Base-by-base conservation (phyloP, 305 asterid species). In the Rubia tinctorum region DNA sequence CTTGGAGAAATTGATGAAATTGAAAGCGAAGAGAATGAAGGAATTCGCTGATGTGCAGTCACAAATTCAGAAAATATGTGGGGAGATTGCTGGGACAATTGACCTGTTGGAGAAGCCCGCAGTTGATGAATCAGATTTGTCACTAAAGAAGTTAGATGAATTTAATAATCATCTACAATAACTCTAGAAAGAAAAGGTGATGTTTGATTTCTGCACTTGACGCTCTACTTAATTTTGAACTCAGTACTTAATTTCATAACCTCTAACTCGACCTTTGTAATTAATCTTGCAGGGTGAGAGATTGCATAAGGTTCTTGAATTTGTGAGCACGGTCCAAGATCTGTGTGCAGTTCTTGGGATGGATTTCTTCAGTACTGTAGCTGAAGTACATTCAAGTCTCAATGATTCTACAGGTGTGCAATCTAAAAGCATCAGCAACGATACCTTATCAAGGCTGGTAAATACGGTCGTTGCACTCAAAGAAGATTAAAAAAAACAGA, bases 321-420 rank as follows among this genome's bases (percentile, higher is more conserved):
- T 89, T 76, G 99, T 95, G 77, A 92, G 96, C 89, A 87, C 97
- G 0, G 95, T 92, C 42, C 98, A 92, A 30, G 97, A 90, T 83
- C 97, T 95, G 37, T 92, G 99, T 83, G 97, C 92, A 45, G 98
- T 95, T 59, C 97, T 95, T 80, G 95, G 97, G 69, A 75, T 88
- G 91, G 96, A 90, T 84, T 92, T 95, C 82, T 78, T 83, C 61
- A 87, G 85, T 62, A 90, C 94, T 18, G 92, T 92, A 76, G 84
- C 91, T 7, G 94, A 92, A 80, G 99, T 92, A 78, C 99, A 95
- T 73, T 94, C 98, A 49, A 95, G 96, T 89, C 81, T 95, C 74
- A 86, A 87, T 72, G 96, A 92, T 74, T 84, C 96, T 64, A 82
- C 84, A 66, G 92, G 91, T 71, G 90, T 88, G 72, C 95, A 90